A percentile compares a stretch with the other conserved stretches of the same genome.
phyloP scores from a whole-genome alignment of 2,329 filamentous ascomycete genomes.

The Dactylella cylindrospora region DNA sequence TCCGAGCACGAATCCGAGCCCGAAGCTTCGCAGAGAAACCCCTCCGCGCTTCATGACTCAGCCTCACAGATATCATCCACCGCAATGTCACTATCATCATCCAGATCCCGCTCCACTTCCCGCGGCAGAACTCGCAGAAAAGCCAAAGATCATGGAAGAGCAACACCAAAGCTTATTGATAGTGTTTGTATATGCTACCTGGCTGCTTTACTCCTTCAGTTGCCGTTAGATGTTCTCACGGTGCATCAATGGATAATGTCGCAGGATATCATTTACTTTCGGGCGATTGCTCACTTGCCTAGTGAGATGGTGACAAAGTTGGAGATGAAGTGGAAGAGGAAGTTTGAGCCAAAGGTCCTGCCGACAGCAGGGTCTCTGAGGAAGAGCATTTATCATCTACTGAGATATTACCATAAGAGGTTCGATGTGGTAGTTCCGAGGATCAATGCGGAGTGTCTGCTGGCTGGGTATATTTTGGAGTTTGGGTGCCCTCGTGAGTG shows the following conservation, averaged over 20 bases:
- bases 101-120: slow-evolving; percentile 38
- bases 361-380: slow-evolving; percentile 64
- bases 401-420: slow-evolving; percentile 65
- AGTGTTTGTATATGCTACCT: slow-evolving; percentile 78
- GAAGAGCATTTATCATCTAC: slow-evolving; percentile 62
- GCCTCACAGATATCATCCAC: slow-evolving; percentile 9
- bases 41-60: slow-evolving; percentile 12
- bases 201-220: slow-evolving; percentile 70
- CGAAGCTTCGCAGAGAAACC: slow-evolving; percentile 45
- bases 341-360: slow-evolving; percentile 59
- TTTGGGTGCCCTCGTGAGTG: slow-evolving; percentile 72
- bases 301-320: slow-evolving; percentile 67
- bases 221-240: slow-evolving; percentile 75
- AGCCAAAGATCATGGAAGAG: slow-evolving; percentile 47
- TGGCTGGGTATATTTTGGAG: slow-evolving; percentile 69
- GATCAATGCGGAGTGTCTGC: slow-evolving; percentile 68
- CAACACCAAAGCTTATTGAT: slow-evolving; percentile 69
- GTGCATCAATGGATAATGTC: slow-evolving; percentile 67
- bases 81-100: slow-evolving; percentile 15
- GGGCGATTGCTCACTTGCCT: slow-evolving; percentile 64
- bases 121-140: slow-evolving; percentile 54
- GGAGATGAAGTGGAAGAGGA: slow-evolving; percentile 62
- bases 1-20: slow-evolving; percentile 53
- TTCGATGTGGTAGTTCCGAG: slow-evolving; percentile 72
- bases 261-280: slow-evolving; percentile 71